Percentiles rank a stretch among this genome's conserved stretches.
These are phyloP conservation scores for Pochonia chlamydosporia DNA, from an alignment of 2,329 filamentous ascomycete genomes.

Conservation along the genomic window DNA sequence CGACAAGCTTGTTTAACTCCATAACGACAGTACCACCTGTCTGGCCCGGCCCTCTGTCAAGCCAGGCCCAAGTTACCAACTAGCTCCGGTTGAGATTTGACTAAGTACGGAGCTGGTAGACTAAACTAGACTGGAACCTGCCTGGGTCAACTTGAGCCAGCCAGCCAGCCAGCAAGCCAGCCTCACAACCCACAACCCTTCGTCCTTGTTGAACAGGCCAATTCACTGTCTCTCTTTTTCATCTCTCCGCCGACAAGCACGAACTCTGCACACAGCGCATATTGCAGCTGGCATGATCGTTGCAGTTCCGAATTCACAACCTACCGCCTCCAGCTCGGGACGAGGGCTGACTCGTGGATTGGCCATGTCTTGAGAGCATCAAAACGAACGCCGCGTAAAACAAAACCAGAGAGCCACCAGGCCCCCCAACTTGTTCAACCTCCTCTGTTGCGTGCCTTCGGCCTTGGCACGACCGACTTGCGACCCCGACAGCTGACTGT, in stretches of 20 bases:
- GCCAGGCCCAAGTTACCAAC: no score
- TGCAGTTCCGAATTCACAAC: slow-evolving; percentile 9
- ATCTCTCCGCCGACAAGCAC: background rate
- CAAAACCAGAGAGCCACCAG: slow-evolving; percentile 3
- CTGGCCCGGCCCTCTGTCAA: no score
- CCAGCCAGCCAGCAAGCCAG: slow-evolving; percentile 3
- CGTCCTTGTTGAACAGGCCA: background rate
- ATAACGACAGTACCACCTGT: no score
- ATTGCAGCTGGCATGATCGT: slow-evolving; percentile 14
- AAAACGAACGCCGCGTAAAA: slow-evolving; percentile 21
- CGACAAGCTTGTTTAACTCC: no score
- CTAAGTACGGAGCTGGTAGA: no score
- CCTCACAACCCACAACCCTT: slow-evolving; percentile 4
- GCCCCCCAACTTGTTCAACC: background rate
- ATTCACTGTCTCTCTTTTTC: background rate
- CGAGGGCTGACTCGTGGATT: slow-evolving; percentile 21
- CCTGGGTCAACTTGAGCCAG: background rate
- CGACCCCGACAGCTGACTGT: background rate
- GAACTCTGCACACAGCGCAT: background rate
- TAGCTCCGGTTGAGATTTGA: no score
- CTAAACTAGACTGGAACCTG: no score
- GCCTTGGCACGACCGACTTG: slow-evolving; percentile 1
- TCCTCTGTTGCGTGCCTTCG: background rate
- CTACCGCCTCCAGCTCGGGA: slow-evolving; percentile 21
- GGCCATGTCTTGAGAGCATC: slow-evolving; percentile 27